Percentiles rank a stretch among this genome's conserved stretches.
Conservation (phyloP, 768 basidiomycete genomes). For the Suillus americanus region DNA sequence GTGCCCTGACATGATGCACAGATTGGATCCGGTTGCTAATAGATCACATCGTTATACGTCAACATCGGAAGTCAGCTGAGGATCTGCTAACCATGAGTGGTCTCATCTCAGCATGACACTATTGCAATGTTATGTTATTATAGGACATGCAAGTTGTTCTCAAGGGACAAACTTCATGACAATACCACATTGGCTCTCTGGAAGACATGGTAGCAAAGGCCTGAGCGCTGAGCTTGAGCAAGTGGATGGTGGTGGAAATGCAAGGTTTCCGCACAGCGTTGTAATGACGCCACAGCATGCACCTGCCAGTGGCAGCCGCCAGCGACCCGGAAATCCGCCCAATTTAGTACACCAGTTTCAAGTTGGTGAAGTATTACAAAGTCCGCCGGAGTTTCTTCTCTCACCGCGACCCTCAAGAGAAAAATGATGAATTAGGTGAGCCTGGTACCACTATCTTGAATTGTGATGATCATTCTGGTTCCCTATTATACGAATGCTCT, state of each 20-base stretch:
- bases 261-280: neutral
- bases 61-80: conserved; percentile 8
- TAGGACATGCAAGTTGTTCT: neutral
- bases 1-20: conserved; percentile 81
- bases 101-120: conserved; percentile 90
- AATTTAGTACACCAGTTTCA: neutral
- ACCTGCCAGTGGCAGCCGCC: neutral
- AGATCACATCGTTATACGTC: neutral
- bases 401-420: neutral
- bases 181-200: conserved; percentile 77
- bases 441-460: neutral
- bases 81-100: conserved; percentile 64
- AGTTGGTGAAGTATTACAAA: neutral
- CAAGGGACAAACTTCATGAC: conserved; percentile 56
- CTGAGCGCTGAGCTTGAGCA: neutral
- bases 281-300: conserved; percentile 1
- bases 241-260: conserved; percentile 10
- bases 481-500: conserved; percentile 58
- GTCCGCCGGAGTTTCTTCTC: neutral
- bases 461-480: conserved; percentile 53
- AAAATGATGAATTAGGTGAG: neutral
- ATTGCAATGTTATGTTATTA: conserved; percentile 11
- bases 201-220: conserved; percentile 51
- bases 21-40: conserved; percentile 74
- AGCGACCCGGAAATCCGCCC: neutral